Evolutionary conservation across 2,329 filamentous ascomycete genomes (phyloP).

Genomic region (Scedosporium dehoogii): DNA sequence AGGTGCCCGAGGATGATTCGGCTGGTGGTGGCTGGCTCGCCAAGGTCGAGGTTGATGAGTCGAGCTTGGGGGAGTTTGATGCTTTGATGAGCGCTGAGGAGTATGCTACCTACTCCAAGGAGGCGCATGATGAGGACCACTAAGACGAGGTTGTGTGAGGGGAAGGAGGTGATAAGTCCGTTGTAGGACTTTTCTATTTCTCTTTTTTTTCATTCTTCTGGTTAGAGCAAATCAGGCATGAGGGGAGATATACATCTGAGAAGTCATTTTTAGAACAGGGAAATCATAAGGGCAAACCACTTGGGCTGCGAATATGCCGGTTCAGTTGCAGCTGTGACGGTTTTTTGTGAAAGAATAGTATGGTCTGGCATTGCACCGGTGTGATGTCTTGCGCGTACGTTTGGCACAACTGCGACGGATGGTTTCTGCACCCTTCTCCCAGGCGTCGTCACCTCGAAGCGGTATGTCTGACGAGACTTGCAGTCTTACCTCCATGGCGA

Average conservation of each 20-base stretch:
- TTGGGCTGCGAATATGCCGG: no score
- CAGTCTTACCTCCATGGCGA: no score
- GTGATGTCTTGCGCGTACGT: no score
- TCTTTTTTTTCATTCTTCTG: neutral
- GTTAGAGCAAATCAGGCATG: neutral
- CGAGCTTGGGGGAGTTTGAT: constrained; percentile 58
- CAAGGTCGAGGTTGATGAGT: constrained; percentile 68
- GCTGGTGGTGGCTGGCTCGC: constrained; percentile 83
- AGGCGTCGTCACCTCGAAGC: no score
- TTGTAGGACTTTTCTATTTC: neutral
- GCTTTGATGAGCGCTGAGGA: constrained; percentile 64
- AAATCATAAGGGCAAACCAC: neutral
- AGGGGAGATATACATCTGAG: neutral
- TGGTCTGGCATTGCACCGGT: no score
- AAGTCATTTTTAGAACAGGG: neutral
- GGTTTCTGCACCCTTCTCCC: no score
- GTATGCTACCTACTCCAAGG: constrained; percentile 64
- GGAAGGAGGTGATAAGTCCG: neutral
- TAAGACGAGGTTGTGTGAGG: no score
- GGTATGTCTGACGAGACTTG: no score
- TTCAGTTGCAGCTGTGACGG: no score
- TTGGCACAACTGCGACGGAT: no score
- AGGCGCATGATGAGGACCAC: constrained; percentile 11
- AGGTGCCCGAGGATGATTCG: constrained; percentile 70
- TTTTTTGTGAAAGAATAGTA: no score